Base-by-base conservation (phyloP, 2,329 filamentous ascomycete genomes). In the Ilyonectria sp. region DNA sequence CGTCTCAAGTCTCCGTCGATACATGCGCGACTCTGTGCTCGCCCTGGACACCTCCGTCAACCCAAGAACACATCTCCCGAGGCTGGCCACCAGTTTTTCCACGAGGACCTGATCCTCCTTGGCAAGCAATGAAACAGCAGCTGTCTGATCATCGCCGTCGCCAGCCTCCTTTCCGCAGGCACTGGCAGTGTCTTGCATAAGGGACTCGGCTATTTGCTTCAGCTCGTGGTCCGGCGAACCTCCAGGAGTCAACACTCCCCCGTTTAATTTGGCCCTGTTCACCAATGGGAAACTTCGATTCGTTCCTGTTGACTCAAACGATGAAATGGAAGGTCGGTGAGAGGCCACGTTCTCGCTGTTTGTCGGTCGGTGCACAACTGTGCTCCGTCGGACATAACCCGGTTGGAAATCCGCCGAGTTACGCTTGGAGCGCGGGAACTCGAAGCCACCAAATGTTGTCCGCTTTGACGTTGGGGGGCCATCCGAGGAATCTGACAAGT, bases 1-100 rank as follows among this genome's bases (percentile, higher is more conserved):
- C 59, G 90, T 89, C 71, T 97, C 93, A 57, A 97, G 86, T 71
- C 92, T 86, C 69, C 92, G 85, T 67, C 94, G 86, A 79, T 93
- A 90, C 66, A 91, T 85, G 61, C 90, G 85, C 56, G 86, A 87
- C 72, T 93, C 88, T 68, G 88, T 81, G 73, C 86, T 85, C 65
- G 86, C 81, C 70, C 82, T 81, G 70, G 88, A 83, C 58, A 84
- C 80, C 80, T 92, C 85, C 65, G 87, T 84, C 69, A 92, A 73
- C 33, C 85, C 87, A 9, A 91, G 77, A 1, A 91, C 88, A 65
- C 89, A 91, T 70, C 86, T 85, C 15, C 89, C 89, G 1, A 92
- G 80, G 70, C 85, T 87, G 2, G 85, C 88, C 26, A 91, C 87
- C 2, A 91, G 81, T 58, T 86, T 83, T 76, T 91, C 87, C 0